Conservation (phyloP, 1,139 yeast genomes). For the Blastobotrys indianensis region DNA sequence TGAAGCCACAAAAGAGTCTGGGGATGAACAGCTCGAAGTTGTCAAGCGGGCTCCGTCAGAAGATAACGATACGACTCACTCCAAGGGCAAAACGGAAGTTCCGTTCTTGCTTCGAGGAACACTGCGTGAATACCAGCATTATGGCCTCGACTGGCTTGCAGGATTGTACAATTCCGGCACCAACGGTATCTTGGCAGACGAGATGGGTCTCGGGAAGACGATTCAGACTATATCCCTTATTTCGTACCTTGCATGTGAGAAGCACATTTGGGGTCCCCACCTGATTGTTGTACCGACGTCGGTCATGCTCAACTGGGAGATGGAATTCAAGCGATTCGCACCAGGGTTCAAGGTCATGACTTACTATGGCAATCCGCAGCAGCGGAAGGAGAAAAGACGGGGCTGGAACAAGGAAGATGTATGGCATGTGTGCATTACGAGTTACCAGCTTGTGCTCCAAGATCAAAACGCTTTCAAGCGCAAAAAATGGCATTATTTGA, state of each 20-base stretch:
- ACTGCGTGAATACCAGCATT: conserved; percentile 87
- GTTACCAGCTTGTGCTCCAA: conserved; percentile 92
- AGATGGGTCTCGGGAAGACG: conserved; percentile 97
- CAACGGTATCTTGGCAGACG: conserved; percentile 96
- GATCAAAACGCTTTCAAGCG: conserved; percentile 93
- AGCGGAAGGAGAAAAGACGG: conserved; percentile 87
- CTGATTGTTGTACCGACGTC: conserved; percentile 95
- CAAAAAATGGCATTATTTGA: conserved; percentile 93
- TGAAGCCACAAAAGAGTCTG: conserved; percentile 23
- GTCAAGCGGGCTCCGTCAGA: not conserved
- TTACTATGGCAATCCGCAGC: conserved; percentile 97
- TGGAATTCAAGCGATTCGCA: conserved; percentile 97
- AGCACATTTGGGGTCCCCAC: conserved; percentile 97
- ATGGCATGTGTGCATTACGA: conserved; percentile 94
- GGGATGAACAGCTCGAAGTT: conserved; percentile 16
- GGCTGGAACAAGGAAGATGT: conserved; percentile 98
- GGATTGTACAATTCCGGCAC: conserved; percentile 88
- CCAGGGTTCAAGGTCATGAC: conserved; percentile 96
- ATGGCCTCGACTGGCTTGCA: conserved; percentile 96
- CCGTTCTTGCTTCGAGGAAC: conserved; percentile 65
- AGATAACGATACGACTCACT: conserved; percentile 4
- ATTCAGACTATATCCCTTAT: conserved; percentile 89
- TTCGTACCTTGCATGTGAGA: conserved; percentile 86
- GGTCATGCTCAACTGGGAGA: conserved; percentile 98
- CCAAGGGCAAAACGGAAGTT: conserved; percentile 22